phyloP scores from a whole-genome alignment of 306 rosid species.

The Lablab purpureus region DNA sequence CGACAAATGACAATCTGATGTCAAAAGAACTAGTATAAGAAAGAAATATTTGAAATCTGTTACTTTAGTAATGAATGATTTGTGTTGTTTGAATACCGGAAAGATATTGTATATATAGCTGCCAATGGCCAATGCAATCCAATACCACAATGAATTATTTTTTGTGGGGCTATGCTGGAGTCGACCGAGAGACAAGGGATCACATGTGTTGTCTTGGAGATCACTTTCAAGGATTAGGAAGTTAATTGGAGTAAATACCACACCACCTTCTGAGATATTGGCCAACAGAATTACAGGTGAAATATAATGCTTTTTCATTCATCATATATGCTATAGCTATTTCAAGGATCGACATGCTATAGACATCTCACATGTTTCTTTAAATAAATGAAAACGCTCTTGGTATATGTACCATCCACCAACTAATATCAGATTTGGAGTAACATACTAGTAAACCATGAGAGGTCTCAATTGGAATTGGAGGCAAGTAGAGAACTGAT shows the following conservation, averaged over 20 bases:
- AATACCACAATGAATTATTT: background rate
- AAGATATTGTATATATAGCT: constrained; percentile 41
- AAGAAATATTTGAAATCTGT: background rate
- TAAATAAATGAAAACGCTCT: background rate
- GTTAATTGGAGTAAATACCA: background rate
- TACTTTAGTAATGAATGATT: background rate
- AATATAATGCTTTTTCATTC: background rate
- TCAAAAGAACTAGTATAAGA: constrained; percentile 17
- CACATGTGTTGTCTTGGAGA: constrained; percentile 45
- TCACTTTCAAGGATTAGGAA: constrained; percentile 2
- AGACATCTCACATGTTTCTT: constrained; percentile 27
- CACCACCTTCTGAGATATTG: constrained; percentile 9
- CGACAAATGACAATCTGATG: background rate
- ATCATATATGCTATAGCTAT: background rate
- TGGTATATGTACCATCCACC: background rate
- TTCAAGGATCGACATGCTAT: constrained; percentile 14
- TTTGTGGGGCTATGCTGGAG: background rate
- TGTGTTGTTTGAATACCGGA: constrained; percentile 20
- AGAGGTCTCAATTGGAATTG: background rate
- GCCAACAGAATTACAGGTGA: constrained; percentile 10
- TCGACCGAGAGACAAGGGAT: background rate
- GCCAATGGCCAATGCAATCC: background rate
- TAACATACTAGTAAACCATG: background rate
- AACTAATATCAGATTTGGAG: background rate
- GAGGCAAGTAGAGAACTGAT: background rate